Evolutionary conservation across 306 rosid species (phyloP), one percentile per base, ranked within the genome.

Genomic region (Senna siamea): DNA sequence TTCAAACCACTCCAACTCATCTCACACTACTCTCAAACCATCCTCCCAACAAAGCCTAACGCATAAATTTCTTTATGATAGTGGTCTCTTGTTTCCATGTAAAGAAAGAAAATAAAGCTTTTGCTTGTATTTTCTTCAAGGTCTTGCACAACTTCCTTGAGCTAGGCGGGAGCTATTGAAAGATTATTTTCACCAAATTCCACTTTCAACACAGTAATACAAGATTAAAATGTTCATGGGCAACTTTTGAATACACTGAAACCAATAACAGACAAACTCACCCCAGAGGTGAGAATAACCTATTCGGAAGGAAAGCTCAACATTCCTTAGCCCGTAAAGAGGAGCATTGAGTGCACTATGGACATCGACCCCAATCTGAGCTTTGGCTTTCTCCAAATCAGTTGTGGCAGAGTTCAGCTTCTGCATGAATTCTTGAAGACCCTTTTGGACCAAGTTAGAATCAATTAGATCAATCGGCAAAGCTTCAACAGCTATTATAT

Each of bases 351-450:
- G 90, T 12, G 98, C 96, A 15, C 97, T 92, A 59, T 92, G 98
- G 66, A 95, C 87, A 17, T 92, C 99, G 34, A 95, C 89, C 58
- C 98, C 99, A 47, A 95, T 95, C 82, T 95, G 99, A 75, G 99
- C 98, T 78, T 95, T 98, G 7, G 99, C 99, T 79, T 92, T 95
- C 93, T 95, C 99, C 87, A 88, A 79, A 72, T 95, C 98, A 8
- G 97, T 95, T 0, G 97, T 43, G 63, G 99, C 99, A 0, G 99
- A 83, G 89, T 46, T 88, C 71, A 95, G 85, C 89, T 95, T 92
- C 87, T 95, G 99, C 63, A 82, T 92, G 87, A 90, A 95, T 17
- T 95, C 99, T 23, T 92, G 87, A 69, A 95, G 96, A 70, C 98
- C 99, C 85, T 92, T 95, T 76, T 95, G 99, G 72, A 95, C 99